phyloP scores from a whole-genome alignment of 2,329 filamentous ascomycete species.

The Aspergillus sojae region DNA sequence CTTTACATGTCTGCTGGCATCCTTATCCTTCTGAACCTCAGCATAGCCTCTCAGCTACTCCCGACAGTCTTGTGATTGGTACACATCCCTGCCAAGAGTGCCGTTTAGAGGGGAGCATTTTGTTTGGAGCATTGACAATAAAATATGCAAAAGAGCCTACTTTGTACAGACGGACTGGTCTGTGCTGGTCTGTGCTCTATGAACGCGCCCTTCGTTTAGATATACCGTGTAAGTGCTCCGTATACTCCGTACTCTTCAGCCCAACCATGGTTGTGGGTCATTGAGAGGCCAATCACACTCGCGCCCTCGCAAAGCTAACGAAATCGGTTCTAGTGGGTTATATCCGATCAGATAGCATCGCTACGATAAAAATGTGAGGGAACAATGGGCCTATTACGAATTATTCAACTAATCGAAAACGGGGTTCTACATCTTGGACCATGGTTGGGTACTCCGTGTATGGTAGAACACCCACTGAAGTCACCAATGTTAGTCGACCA shows the following conservation, averaged over 20 bases:
- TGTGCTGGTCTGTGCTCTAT: too few relatives aligned
- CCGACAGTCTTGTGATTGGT: too few relatives aligned
- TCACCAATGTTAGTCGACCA: neutral
- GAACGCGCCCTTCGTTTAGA: too few relatives aligned
- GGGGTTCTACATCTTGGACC: neutral
- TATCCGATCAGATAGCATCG: neutral
- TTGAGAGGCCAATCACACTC: neutral
- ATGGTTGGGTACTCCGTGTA: neutral
- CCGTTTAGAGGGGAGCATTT: too few relatives aligned
- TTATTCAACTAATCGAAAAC: neutral
- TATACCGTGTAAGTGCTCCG: too few relatives aligned
- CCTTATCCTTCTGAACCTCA: neutral
- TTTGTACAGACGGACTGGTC: too few relatives aligned
- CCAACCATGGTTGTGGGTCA: neutral
- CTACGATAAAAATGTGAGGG: neutral
- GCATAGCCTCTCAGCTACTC: neutral
- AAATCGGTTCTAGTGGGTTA: neutral
- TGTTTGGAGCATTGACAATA: too few relatives aligned
- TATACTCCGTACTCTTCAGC: neutral
- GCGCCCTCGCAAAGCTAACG: neutral
- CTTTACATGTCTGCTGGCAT: slow-evolving; percentile 1
- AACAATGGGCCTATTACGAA: neutral
- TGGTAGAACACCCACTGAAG: accelerated
- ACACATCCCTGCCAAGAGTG: too few relatives aligned
- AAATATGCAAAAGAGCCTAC: too few relatives aligned